phyloP scores from a whole-genome alignment of 2,329 filamentous ascomycete genomes.

The Periconia sp. region DNA sequence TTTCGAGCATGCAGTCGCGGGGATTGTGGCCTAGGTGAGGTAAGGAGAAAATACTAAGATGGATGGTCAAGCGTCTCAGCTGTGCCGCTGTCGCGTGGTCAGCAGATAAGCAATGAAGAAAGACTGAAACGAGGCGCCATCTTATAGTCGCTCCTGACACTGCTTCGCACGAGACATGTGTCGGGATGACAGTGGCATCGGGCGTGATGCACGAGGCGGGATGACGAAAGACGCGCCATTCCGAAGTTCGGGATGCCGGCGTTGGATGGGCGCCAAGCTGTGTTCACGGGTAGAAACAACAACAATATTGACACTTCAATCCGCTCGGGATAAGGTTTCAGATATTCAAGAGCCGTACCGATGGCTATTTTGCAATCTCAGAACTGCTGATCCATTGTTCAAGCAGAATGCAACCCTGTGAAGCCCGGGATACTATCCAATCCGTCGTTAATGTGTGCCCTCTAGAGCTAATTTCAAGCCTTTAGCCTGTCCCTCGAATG shows the following conservation, averaged over 20 bases:
- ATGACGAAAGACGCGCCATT: background rate
- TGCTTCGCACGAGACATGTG: constrained; percentile 1
- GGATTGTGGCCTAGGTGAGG: background rate
- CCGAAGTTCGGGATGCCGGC: too few relatives aligned
- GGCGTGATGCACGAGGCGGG: background rate
- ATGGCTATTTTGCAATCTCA: too few relatives aligned
- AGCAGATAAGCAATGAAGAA: constrained; percentile 2
- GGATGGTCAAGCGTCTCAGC: background rate
- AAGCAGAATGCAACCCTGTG: too few relatives aligned
- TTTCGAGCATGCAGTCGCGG: background rate
- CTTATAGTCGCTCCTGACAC: constrained; percentile 3
- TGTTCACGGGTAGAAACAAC: too few relatives aligned
- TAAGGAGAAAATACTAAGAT: background rate
- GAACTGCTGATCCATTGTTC: too few relatives aligned
- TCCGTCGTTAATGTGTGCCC: too few relatives aligned
- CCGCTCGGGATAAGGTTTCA: too few relatives aligned
- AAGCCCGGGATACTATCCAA: too few relatives aligned
- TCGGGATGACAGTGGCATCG: background rate
- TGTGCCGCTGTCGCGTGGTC: background rate
- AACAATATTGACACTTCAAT: too few relatives aligned
- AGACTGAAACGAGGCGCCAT: constrained; percentile 2
- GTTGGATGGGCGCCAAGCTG: too few relatives aligned
- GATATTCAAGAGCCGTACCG: too few relatives aligned
- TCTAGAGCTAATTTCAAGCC: constrained; percentile 34
- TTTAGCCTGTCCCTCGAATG: constrained; percentile 34